These are phyloP conservation scores for Phytophthora syringae DNA, from an alignment of 352 stramenopile genomes.

Conservation along the genomic window DNA sequence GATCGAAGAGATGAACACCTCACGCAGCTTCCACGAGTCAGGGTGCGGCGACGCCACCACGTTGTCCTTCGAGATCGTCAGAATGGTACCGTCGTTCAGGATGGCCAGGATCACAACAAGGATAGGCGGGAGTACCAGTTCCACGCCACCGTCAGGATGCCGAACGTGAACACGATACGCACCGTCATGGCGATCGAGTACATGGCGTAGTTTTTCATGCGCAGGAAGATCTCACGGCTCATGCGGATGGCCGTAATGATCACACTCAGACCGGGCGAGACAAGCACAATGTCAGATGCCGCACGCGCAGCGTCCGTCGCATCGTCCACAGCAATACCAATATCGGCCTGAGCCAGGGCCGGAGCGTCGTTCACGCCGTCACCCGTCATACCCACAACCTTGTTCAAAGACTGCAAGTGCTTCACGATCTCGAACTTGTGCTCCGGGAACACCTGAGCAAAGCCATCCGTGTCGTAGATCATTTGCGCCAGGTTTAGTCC, in stretches of 20 bases:
- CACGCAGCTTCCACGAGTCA: constrained; percentile 76
- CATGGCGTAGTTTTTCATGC: constrained; percentile 93
- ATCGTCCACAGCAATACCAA: constrained; percentile 93
- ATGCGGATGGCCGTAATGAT: constrained; percentile 92
- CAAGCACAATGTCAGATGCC: constrained; percentile 90
- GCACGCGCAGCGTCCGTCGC: constrained; percentile 90
- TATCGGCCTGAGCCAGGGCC: constrained; percentile 88
- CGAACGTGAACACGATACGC: constrained; percentile 90
- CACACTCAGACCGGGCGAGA: constrained; percentile 83
- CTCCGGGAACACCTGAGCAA: constrained; percentile 93
- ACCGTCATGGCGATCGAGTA: constrained; percentile 92
- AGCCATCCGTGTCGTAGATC: constrained; percentile 93
- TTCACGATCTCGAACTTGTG: constrained; percentile 94
- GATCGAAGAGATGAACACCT: constrained; percentile 77
- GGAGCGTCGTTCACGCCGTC: constrained; percentile 94
- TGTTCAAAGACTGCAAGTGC: constrained; percentile 86
- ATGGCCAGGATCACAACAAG: constrained; percentile 92
- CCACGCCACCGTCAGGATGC: constrained; percentile 86
- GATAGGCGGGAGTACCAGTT: constrained; percentile 89
- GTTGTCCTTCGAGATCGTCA: constrained; percentile 85
- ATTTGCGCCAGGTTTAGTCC: constrained; percentile 76
- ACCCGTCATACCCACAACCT: no score
- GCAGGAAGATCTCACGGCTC: constrained; percentile 89
- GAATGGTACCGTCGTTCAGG: constrained; percentile 90
- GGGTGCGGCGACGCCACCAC: constrained; percentile 64